Percentiles rank a stretch among this genome's conserved stretches.
phyloP scores from a whole-genome alignment of 2,329 filamentous ascomycete genomes.

The Ophiostoma quercus region DNA sequence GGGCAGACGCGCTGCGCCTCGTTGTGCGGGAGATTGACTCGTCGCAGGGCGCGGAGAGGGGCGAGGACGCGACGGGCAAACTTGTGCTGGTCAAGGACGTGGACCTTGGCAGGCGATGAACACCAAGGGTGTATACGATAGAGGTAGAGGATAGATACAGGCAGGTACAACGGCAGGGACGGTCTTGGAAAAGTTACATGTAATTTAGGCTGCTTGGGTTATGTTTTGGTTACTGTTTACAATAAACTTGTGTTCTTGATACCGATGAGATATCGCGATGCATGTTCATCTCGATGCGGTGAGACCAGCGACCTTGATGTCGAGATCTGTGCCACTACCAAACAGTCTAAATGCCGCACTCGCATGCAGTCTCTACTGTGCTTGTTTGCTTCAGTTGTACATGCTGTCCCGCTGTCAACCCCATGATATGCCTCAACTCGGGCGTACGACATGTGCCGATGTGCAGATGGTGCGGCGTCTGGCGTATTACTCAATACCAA shows the following conservation, averaged over 20 bases:
- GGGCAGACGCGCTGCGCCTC: constrained; percentile 64
- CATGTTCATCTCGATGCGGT: neutral
- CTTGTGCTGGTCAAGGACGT: constrained; percentile 51
- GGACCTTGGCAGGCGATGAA: constrained; percentile 46
- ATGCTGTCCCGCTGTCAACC: neutral
- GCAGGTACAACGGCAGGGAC: neutral
- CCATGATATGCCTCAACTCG: neutral
- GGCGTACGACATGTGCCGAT: neutral
- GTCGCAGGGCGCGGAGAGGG: neutral
- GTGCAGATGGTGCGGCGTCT: neutral
- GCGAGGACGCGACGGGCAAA: constrained; percentile 19
- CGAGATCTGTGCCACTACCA: neutral
- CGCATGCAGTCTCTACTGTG: neutral
- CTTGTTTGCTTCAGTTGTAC: neutral
- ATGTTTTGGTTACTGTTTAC: neutral
- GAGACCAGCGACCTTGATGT: neutral
- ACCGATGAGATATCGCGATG: neutral
- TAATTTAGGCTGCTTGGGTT: neutral
- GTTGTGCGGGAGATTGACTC: constrained; percentile 44
- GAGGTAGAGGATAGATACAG: neutral
- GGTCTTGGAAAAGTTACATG: neutral
- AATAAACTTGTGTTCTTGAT: neutral
- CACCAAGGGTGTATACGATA: neutral
- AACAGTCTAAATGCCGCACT: neutral
- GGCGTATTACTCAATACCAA: neutral